Evolutionary conservation across 139 green algal genomes (phyloP).

Genomic region (Coccomyxa sp.): DNA sequence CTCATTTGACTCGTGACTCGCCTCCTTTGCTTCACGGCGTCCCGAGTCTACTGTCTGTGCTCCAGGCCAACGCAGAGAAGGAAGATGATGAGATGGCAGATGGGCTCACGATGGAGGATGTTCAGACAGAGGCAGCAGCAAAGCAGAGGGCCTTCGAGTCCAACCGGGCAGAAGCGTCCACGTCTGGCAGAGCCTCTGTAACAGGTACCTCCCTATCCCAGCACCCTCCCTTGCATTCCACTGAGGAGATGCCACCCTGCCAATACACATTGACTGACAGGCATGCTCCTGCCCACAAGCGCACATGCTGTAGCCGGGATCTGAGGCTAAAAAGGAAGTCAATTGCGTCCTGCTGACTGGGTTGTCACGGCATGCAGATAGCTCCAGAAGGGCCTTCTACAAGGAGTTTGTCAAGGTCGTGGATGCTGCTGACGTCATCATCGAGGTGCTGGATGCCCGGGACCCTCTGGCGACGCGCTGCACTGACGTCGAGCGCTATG

Average conservation of each 20-base stretch:
- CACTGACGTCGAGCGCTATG: conserved; percentile 87
- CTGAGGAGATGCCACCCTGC: too few relatives aligned
- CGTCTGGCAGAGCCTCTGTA: not conserved
- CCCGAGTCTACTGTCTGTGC: not conserved
- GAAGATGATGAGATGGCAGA: conserved; percentile 19
- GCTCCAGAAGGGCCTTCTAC: conserved; percentile 83
- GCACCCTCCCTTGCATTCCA: too few relatives aligned
- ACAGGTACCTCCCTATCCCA: not conserved
- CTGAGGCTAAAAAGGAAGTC: too few relatives aligned
- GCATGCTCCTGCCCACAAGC: too few relatives aligned
- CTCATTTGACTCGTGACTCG: not conserved
- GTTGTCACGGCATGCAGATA: too few relatives aligned
- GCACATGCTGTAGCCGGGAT: too few relatives aligned
- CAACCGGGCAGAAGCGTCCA: conserved; percentile 2
- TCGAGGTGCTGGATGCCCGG: conserved; percentile 92
- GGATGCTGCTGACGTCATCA: conserved; percentile 88
- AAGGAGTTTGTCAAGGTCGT: conserved; percentile 94
- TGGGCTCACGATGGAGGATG: conserved; percentile 1
- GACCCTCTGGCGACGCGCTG: conserved; percentile 91
- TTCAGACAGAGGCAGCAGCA: conserved; percentile 16
- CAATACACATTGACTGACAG: too few relatives aligned
- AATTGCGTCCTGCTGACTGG: too few relatives aligned
- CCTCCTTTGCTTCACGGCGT: not conserved
- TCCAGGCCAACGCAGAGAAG: too few relatives aligned
- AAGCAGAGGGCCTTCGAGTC: conserved; percentile 12